phyloP scores from a whole-genome alignment of 2,329 filamentous ascomycete species.

The Botrytis elliptica region DNA sequence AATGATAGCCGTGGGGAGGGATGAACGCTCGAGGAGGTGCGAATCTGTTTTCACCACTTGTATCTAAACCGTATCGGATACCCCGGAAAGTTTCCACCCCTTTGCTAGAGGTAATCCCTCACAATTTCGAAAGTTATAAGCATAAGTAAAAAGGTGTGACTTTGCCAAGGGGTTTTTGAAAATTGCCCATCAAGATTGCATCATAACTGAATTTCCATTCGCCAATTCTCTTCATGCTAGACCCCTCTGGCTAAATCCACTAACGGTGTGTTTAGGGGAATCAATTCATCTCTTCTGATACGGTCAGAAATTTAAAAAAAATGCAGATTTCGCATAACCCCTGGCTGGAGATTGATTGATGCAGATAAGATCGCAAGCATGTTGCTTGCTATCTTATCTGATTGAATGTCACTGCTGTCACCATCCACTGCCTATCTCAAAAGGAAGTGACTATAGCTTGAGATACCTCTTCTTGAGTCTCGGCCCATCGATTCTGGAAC shows the following conservation, averaged over 20 bases:
- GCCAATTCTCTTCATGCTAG: background rate
- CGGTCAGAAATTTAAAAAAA: background rate
- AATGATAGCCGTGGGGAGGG: constrained; percentile 37
- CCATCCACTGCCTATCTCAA: background rate
- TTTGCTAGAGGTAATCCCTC: constrained; percentile 41
- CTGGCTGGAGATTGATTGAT: background rate
- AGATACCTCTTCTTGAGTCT: background rate
- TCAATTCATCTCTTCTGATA: background rate
- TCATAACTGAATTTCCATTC: background rate
- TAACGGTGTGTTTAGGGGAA: background rate
- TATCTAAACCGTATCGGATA: constrained; percentile 50
- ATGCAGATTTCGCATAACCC: background rate
- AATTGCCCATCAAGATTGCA: background rate
- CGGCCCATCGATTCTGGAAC: background rate
- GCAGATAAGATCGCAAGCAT: background rate
- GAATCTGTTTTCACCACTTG: constrained; percentile 47
- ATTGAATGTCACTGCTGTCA: background rate
- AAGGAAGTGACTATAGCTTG: background rate
- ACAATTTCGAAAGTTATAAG: background rate
- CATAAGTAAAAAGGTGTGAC: background rate
- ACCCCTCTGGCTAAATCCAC: background rate
- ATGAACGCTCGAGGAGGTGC: constrained; percentile 43
- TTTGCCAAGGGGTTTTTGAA: background rate
- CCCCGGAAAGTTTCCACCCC: constrained; percentile 49
- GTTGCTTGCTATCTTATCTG: background rate